Conservation (phyloP, 257 asterid species). For the Ilex aquifolium region DNA sequence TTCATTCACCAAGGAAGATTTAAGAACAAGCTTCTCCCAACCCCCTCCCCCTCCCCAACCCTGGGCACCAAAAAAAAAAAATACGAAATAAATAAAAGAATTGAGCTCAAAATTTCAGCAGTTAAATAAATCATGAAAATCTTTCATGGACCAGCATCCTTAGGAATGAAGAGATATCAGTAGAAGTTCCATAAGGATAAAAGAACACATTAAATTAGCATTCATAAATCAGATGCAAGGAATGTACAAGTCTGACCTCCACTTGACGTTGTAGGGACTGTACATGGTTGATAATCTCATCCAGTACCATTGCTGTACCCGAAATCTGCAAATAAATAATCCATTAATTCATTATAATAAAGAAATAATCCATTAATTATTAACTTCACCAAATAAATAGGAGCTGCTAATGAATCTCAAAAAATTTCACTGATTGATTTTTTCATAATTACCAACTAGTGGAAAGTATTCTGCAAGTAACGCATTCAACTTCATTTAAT, state of each 20-base stretch:
- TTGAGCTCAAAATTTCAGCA: no score
- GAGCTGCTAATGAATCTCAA: neutral
- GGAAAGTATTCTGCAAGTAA: no score
- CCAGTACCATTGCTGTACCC: conserved; percentile 93
- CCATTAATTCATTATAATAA: neutral
- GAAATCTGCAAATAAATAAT: conserved; percentile 55
- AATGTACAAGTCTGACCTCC: conserved; percentile 50
- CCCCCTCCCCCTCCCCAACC: no score
- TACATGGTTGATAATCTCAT: conserved; percentile 93
- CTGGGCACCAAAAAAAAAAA: no score
- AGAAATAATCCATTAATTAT: neutral
- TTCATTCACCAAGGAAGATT: no score
- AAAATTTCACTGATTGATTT: neutral
- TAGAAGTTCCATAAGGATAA: neutral
- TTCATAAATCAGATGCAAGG: conserved; percentile 8
- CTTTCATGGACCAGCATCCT: no score
- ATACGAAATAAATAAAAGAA: no score
- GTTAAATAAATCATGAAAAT: no score
- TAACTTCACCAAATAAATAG: neutral
- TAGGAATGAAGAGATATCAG: no score
- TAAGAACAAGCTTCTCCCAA: no score
- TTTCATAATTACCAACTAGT: no score
- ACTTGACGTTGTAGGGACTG: conserved; percentile 93
- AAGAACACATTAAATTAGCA: conserved; percentile 4
- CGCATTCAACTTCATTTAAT: neutral